Evolutionary conservation across 2,329 filamentous ascomycete species (phyloP).

Genomic region (Amesomyces nigricolor): DNA sequence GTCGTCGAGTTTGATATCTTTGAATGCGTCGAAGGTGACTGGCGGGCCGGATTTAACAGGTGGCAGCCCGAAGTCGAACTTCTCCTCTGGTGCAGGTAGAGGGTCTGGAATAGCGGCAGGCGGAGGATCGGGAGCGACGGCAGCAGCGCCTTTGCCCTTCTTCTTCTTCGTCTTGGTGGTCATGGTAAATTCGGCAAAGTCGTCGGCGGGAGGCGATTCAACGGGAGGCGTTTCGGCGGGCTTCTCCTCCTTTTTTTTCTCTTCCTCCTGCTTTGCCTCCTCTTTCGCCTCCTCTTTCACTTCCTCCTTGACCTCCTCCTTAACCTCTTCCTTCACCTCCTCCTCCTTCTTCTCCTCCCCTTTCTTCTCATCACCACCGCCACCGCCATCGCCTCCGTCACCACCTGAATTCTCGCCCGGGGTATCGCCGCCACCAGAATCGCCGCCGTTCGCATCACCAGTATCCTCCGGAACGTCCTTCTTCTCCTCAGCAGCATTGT

Average conservation of each 20-base stretch:
- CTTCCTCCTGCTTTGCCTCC: conserved; percentile 31
- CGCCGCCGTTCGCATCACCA: conserved; percentile 29
- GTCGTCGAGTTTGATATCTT: conserved; percentile 64
- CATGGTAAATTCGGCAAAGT: conserved; percentile 37
- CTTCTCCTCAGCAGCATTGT: conserved; percentile 38
- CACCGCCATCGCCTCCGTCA: conserved; percentile 32
- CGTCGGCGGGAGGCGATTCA: conserved; percentile 38
- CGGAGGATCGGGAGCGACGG: conserved; percentile 7
- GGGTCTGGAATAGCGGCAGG: conserved; percentile 29
- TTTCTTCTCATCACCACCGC: conserved; percentile 34
- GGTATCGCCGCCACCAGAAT: conserved; percentile 10
- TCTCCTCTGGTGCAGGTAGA: conserved; percentile 24
- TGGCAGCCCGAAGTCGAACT: conserved; percentile 25
- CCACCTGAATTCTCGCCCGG: conserved; percentile 26
- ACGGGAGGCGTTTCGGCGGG: conserved; percentile 42
- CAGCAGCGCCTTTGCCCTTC: conserved; percentile 47
- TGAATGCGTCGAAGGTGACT: conserved; percentile 50
- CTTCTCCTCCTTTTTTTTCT: conserved; percentile 38
- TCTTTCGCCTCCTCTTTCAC: conserved; percentile 33
- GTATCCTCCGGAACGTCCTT: conserved; percentile 30
- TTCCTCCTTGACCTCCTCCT: conserved; percentile 32
- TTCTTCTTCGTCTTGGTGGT: conserved; percentile 50
- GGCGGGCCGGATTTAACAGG: conserved; percentile 19
- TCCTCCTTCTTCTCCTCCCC: conserved; percentile 28
- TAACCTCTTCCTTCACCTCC: conserved; percentile 31